Evolutionary conservation across 768 basidiomycete species (phyloP).

Genomic region (Termitomyces bulborhizus): DNA sequence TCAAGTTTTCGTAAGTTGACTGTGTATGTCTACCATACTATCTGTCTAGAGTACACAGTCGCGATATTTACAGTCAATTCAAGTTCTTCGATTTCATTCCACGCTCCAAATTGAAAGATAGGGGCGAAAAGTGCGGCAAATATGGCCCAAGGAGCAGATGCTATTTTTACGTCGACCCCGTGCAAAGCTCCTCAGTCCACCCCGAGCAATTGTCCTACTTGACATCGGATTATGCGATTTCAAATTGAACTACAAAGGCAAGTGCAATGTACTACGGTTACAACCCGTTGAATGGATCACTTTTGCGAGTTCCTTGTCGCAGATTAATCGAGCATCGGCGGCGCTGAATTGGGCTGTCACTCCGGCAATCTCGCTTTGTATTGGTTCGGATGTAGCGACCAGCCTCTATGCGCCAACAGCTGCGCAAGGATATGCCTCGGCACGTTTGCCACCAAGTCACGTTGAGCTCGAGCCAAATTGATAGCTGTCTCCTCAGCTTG

Average conservation of each 20-base stretch:
- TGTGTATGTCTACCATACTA: no score
- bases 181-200: no score
- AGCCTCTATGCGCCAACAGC: no score
- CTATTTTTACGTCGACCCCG: no score
- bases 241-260: not conserved
- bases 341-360: not conserved
- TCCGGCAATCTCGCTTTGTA: not conserved
- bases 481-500: not conserved
- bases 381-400: no score
- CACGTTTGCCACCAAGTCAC: not conserved
- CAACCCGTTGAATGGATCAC: not conserved
- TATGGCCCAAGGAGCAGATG: no score
- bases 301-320: no score
- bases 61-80: not conserved
- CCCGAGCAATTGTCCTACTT: no score
- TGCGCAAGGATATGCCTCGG: not conserved
- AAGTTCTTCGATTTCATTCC: not conserved
- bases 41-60: not conserved
- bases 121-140: not conserved
- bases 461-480: not conserved
- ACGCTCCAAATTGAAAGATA: not conserved
- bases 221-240: not conserved
- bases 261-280: no score
- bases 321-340: not conserved
- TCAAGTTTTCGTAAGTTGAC: no score